These are phyloP conservation scores for Viola pubescens DNA, from an alignment of 441 rosid species.

Conservation along the genomic window DNA sequence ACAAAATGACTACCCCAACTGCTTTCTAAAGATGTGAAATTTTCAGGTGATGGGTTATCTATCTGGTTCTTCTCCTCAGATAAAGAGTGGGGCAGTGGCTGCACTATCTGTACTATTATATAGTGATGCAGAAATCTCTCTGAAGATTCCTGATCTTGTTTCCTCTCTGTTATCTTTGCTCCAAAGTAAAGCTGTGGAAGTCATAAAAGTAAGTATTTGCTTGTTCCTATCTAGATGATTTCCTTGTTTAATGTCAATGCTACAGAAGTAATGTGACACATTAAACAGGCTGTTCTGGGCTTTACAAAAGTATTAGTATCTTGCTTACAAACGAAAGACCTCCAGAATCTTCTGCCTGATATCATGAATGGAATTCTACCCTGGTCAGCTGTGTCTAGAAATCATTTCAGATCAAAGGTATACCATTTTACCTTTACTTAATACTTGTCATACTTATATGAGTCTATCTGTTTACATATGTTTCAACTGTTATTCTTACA, in stretches of 20 bases:
- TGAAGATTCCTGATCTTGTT: constrained; percentile 58
- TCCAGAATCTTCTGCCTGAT: constrained; percentile 51
- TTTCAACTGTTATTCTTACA: constrained; percentile 7
- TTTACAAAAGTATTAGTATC: constrained; percentile 86
- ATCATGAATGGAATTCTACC: constrained; percentile 51
- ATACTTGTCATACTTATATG: background rate
- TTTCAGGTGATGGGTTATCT: constrained; percentile 84
- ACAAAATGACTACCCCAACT: background rate
- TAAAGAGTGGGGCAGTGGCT: constrained; percentile 92
- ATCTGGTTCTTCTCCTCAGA: constrained; percentile 84
- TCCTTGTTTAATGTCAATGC: background rate
- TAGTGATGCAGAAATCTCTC: constrained; percentile 54
- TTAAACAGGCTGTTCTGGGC: constrained; percentile 74
- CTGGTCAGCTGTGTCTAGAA: constrained; percentile 83
- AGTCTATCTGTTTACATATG: background rate
- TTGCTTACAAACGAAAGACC: constrained; percentile 53
- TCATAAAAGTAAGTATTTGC: constrained; percentile 53
- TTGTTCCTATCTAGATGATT: background rate
- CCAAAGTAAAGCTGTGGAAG: constrained; percentile 70
- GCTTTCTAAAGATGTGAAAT: constrained; percentile 16
- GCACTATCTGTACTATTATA: constrained; percentile 70
- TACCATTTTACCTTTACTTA: background rate
- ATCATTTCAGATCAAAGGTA: constrained; percentile 84
- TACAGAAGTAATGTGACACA: background rate
- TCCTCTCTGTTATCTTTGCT: constrained; percentile 70